These are phyloP conservation scores for Aspergillus affinis DNA, from an alignment of 495 filamentous ascomycete genomes.

Conservation along the genomic window DNA sequence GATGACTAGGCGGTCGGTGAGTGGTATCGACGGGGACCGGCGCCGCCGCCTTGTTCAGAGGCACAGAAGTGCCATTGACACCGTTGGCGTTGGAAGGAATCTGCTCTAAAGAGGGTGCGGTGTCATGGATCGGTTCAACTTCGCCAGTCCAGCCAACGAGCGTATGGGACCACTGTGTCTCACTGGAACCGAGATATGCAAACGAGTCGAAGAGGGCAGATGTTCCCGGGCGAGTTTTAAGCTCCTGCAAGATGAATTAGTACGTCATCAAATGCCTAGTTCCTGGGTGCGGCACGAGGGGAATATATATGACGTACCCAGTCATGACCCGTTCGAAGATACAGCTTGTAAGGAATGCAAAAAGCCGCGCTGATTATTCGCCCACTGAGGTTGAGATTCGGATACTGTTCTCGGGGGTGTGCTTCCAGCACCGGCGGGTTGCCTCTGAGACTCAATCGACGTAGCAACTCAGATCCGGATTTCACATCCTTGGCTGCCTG, in stretches of 20 bases:
- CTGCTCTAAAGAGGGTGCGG: slow-evolving; percentile 33
- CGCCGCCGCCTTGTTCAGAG: slow-evolving; percentile 62
- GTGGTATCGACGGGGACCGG: slow-evolving; percentile 68
- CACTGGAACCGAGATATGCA: slow-evolving; percentile 73
- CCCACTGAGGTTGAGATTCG: slow-evolving; percentile 70
- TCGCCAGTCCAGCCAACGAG: slow-evolving; percentile 93
- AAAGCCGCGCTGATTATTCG: slow-evolving; percentile 86
- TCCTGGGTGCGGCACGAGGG: not conserved
- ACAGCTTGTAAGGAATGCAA: slow-evolving; percentile 74
- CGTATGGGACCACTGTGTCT: slow-evolving; percentile 79
- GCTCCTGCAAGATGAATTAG: slow-evolving; percentile 46
- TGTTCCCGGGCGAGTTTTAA: slow-evolving; percentile 75
- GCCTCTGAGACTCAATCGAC: slow-evolving; percentile 57
- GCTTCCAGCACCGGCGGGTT: slow-evolving; percentile 48
- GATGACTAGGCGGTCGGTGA: slow-evolving; percentile 50
- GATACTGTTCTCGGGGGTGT: slow-evolving; percentile 61
- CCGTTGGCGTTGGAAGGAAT: slow-evolving; percentile 29
- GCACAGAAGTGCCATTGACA: slow-evolving; percentile 19
- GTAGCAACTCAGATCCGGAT: slow-evolving; percentile 60
- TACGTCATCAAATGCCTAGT: slow-evolving; percentile 4
- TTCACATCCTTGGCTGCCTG: slow-evolving; percentile 52
- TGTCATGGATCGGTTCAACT: slow-evolving; percentile 57
- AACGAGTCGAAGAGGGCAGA: slow-evolving; percentile 90
- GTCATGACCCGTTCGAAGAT: slow-evolving; percentile 62
- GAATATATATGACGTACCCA: slow-evolving; percentile 58